These are phyloP conservation scores for Coemansia sp. DNA, from an alignment of 192 early-diverging fungal species.

Conservation along the genomic window DNA sequence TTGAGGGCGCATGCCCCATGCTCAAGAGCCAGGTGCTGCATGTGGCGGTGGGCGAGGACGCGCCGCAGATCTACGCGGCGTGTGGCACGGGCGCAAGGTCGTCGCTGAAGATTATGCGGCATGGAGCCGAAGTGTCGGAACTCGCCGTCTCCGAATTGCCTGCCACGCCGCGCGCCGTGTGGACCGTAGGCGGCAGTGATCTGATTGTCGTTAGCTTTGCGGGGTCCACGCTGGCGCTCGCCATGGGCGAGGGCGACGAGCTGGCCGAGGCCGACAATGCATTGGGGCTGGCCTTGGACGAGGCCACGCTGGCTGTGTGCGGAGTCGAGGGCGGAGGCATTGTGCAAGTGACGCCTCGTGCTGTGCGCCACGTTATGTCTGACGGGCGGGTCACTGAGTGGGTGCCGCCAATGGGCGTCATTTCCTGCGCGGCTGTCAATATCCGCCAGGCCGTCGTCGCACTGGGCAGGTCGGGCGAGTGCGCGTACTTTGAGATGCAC, in stretches of 20 bases:
- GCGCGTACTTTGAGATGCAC: constrained; percentile 95
- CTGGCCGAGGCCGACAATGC: constrained; percentile 92
- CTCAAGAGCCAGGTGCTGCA: constrained; percentile 85
- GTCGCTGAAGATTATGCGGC: constrained; percentile 84
- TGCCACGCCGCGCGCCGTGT: constrained; percentile 89
- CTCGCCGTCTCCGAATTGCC: constrained; percentile 92
- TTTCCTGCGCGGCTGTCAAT: constrained; percentile 81
- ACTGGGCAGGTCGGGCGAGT: constrained; percentile 64
- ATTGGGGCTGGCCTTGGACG: constrained; percentile 65
- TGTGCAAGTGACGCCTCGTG: constrained; percentile 88
- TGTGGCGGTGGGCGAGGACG: constrained; percentile 78
- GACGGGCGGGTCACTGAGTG: constrained; percentile 93
- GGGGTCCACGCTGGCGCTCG: constrained; percentile 89
- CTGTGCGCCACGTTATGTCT: constrained; percentile 84
- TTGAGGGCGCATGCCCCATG: constrained; percentile 80
- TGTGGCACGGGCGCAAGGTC: constrained; percentile 81
- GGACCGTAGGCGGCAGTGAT: constrained; percentile 71
- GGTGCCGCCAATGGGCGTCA: constrained; percentile 72
- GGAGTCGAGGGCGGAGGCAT: constrained; percentile 85
- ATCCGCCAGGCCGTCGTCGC: constrained; percentile 81
- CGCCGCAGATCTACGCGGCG: constrained; percentile 91
- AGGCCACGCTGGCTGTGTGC: constrained; percentile 80
- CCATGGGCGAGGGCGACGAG: constrained; percentile 91
- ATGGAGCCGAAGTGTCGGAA: constrained; percentile 90
- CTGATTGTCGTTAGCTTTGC: constrained; percentile 93